Evolutionary conservation across 2,329 filamentous ascomycete genomes (phyloP).

Genomic region (Diaporthe citriasiana): DNA sequence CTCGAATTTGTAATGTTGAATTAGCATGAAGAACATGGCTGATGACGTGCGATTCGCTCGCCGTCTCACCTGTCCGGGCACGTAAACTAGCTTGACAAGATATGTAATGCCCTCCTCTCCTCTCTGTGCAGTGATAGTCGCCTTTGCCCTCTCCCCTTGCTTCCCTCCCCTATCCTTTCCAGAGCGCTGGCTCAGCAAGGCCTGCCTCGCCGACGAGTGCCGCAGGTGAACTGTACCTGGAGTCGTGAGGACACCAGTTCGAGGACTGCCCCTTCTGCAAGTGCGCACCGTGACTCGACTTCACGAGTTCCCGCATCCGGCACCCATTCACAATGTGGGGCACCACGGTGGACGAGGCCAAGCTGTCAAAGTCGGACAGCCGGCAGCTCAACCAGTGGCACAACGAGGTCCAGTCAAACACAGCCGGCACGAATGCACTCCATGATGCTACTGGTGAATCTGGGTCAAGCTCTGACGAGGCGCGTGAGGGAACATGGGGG

Average conservation of each 20-base stretch:
- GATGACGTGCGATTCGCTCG: constrained; percentile 27
- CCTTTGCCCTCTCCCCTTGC: neutral
- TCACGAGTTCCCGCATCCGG: neutral
- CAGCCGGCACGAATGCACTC: neutral
- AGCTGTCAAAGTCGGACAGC: constrained; percentile 15
- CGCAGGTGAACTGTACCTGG: neutral
- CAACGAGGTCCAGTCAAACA: constrained; percentile 11
- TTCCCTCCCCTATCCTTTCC: neutral
- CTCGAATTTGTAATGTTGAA: constrained; percentile 23
- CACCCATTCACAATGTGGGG: constrained; percentile 37
- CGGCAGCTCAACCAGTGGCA: constrained; percentile 39
- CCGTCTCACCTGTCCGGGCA: neutral
- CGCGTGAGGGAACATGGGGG: constrained; percentile 37
- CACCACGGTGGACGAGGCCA: constrained; percentile 33
- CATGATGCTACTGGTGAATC: neutral
- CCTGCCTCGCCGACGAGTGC: neutral
- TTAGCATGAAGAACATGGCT: neutral
- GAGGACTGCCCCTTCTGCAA: neutral
- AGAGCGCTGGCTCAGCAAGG: neutral
- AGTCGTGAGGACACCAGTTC: neutral
- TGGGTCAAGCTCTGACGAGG: constrained; percentile 13
- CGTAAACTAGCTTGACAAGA: neutral
- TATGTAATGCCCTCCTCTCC: neutral
- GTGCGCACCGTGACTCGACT: neutral
- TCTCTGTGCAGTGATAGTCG: neutral